Evolutionary conservation across 2,329 filamentous ascomycete genomes (phyloP), one percentile per base, ranked within the genome.

Genomic region (Polychaeton citri): DNA sequence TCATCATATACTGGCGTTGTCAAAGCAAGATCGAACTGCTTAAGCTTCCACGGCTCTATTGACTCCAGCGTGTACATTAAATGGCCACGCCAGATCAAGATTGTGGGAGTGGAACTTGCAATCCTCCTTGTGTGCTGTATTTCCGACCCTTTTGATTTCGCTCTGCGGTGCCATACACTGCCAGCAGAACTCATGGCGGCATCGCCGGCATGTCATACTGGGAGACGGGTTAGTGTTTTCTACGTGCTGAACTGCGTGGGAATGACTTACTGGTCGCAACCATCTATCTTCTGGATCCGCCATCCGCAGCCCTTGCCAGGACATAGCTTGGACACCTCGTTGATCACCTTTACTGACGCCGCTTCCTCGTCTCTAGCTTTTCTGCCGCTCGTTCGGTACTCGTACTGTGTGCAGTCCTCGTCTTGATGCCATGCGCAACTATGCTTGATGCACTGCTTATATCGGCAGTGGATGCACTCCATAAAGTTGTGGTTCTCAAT

Each of bases 211-310:
- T 47, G 43, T 49, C 46, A 51, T 48, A 40, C 28, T 31, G 37
- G 15, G 30, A 5, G 17, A 6, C 32, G 35, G 13, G 12, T 21
- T 16, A 34, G 17, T 21, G 9, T 21, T 21, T 19, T n/a, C n/a
- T n/a, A n/a, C 16, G n/a, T 36, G 12, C 24, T n/a, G n/a, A n/a
- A n/a, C n/a, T n/a, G n/a, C n/a, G n/a, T n/a, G n/a, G n/a, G n/a
- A n/a, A n/a, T n/a, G n/a, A 54, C 51, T 59, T 55, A 44, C 35
- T 64, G 60, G 46, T 64, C 60, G 39, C 62, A 65, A 5, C 61
- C 61, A 30, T 46, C 44, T 18, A 38, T 48, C 49, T 63, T 63
- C 48, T 63, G 54, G 21, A 64, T 62, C 21, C 49, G 44, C 46
- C 51, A 54, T 13, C 51, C 55, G 43, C 61, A 63, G 15, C 8